Conservation (phyloP, 768 basidiomycete species). For the Lactifluus subvellereus region DNA sequence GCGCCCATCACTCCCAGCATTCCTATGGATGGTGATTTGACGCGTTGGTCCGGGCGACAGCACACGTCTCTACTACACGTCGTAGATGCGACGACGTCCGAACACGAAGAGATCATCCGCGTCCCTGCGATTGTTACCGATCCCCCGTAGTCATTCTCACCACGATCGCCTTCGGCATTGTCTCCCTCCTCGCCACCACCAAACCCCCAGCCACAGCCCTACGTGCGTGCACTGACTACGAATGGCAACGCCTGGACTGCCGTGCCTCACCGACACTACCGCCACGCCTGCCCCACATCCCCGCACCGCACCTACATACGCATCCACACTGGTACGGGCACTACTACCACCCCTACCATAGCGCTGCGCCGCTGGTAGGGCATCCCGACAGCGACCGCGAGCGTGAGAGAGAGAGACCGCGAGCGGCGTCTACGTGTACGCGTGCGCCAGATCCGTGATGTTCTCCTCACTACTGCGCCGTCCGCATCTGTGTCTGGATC, state of each 20-base stretch:
- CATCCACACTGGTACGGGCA: conserved; percentile 12
- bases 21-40: background rate
- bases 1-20: conserved; percentile 20
- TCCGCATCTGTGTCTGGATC: background rate
- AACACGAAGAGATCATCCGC: conserved; percentile 62
- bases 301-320: conserved; percentile 5
- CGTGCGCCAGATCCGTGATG: conserved; percentile 12
- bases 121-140: conserved; percentile 40
- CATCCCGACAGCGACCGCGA: background rate
- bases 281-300: conserved; percentile 4
- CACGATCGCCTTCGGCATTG: conserved; percentile 16
- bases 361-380: background rate
- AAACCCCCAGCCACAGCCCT: conserved; percentile 14
- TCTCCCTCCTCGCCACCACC: background rate
- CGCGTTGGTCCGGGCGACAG: conserved; percentile 34
- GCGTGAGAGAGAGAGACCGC: background rate
- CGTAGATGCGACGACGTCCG: conserved; percentile 82
- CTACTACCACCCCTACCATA: conserved; percentile 18
- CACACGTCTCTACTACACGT: conserved; percentile 80
- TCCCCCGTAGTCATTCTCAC: conserved; percentile 20
- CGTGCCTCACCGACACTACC: background rate
- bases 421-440: conserved; percentile 14
- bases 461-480: background rate
- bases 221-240: background rate
- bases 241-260: background rate